A percentile compares a stretch with the other conserved stretches of the same genome.
phyloP scores from a whole-genome alignment of 176 grass and related monocot genomes.

The Saccharum officinarum region DNA sequence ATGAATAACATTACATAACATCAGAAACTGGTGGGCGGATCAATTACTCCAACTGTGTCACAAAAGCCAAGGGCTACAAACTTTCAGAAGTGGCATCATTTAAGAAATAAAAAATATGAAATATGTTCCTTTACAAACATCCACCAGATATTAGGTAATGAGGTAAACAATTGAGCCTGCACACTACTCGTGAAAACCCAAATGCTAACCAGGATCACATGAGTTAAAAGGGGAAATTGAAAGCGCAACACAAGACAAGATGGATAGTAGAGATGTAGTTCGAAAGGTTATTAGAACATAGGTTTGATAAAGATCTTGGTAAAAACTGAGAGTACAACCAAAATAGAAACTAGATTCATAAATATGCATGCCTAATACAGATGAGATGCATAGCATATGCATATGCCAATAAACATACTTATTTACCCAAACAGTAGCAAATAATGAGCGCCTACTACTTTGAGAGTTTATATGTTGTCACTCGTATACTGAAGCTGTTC shows the following conservation, averaged over 20 bases:
- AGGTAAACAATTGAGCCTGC: not conserved
- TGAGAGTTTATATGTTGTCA: not conserved
- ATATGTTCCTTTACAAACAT: not conserved
- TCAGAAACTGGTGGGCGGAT: not conserved
- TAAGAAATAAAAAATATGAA: not conserved
- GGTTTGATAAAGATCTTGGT: not conserved
- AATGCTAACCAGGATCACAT: not conserved
- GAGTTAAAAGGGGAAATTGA: not conserved
- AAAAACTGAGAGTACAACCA: not conserved
- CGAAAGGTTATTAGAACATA: not conserved
- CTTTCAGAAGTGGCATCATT: not conserved
- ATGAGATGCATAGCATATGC: not conserved
- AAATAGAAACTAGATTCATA: slow-evolving; percentile 7
- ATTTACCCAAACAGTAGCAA: not conserved
- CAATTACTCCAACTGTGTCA: not conserved
- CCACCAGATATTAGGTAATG: not conserved
- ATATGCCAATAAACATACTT: not conserved
- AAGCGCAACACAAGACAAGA: not conserved
- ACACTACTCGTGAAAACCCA: not conserved
- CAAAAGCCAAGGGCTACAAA: not conserved
- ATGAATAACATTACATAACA: not conserved
- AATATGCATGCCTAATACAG: not conserved
- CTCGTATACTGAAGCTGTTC: not conserved
- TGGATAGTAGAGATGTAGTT: not conserved
- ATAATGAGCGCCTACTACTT: not conserved